These are phyloP conservation scores for Debaryomyces tyrocola DNA, from an alignment of 805 yeast genomes.

Conservation along the genomic window DNA sequence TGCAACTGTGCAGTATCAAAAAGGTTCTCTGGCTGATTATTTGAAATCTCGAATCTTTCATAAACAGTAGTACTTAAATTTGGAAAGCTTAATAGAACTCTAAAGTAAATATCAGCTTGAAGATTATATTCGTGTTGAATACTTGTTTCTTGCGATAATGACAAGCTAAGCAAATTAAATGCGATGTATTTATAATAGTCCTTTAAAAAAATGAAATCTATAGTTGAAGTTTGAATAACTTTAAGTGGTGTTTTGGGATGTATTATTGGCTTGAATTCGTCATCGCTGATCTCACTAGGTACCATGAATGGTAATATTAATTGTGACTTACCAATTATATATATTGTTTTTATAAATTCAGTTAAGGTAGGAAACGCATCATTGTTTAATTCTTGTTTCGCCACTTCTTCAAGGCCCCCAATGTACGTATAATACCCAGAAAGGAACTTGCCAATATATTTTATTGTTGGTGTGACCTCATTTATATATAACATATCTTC, in stretches of 20 bases:
- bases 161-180: conserved; percentile 22
- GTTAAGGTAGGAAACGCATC: conserved; percentile 15
- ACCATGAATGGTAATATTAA: conserved; percentile 14
- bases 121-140: conserved; percentile 9
- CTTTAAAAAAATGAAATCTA: conserved; percentile 19
- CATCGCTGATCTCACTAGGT: neutral
- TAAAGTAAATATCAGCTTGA: conserved; percentile 24
- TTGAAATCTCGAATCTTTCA: neutral
- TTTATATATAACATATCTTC: conserved; percentile 6
- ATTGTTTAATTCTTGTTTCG: neutral
- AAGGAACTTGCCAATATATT: conserved; percentile 1
- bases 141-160: conserved; percentile 9
- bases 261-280: conserved; percentile 8
- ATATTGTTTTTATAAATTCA: conserved; percentile 15
- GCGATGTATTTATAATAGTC: conserved; percentile 27
- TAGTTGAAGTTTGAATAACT: conserved; percentile 10
- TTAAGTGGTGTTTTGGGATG: conserved; percentile 23
- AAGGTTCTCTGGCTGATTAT: neutral
- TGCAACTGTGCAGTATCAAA: neutral
- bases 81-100: conserved; percentile 23
- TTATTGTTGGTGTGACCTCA: neutral
- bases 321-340: conserved; percentile 17
- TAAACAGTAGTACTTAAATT: conserved; percentile 9
- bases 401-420: neutral
- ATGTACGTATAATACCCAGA: neutral